These are phyloP conservation scores for Gonium pectorale DNA, from an alignment of 139 green algal species.

Conservation along the genomic window DNA sequence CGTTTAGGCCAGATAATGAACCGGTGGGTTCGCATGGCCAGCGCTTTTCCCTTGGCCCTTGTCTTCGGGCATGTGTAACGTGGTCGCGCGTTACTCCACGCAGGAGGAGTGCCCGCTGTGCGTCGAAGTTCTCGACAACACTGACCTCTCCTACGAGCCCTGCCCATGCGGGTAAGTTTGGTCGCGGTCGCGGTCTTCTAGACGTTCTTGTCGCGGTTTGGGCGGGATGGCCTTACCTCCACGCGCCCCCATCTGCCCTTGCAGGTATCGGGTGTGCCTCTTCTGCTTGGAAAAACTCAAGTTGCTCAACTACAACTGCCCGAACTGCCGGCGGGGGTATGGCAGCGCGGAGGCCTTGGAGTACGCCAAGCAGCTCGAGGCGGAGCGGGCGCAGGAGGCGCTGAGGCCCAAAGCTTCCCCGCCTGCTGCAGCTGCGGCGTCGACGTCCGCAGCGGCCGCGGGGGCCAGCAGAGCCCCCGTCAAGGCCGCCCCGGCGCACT, in stretches of 20 bases:
- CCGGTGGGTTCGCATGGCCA: neutral
- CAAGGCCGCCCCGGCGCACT: neutral
- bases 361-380: constrained; percentile 35
- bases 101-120: constrained; percentile 64
- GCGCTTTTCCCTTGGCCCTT: neutral
- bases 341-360: constrained; percentile 43
- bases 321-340: constrained; percentile 65
- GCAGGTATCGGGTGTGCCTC: constrained; percentile 69
- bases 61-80: neutral
- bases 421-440: neutral
- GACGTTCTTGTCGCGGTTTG: constrained; percentile 7
- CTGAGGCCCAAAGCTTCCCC: neutral
- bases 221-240: neutral
- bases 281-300: constrained; percentile 74
- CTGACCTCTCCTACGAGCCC: constrained; percentile 64
- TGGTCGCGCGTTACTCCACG: neutral
- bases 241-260: neutral
- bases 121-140: constrained; percentile 69
- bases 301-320: constrained; percentile 63
- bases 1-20: neutral
- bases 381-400: constrained; percentile 16
- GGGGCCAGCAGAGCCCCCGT: neutral
- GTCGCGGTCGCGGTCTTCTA: neutral
- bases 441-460: neutral
- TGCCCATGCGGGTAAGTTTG: constrained; percentile 68